Conservation (phyloP, 805 yeast genomes). For the Ogataea trehaloabstinens region DNA sequence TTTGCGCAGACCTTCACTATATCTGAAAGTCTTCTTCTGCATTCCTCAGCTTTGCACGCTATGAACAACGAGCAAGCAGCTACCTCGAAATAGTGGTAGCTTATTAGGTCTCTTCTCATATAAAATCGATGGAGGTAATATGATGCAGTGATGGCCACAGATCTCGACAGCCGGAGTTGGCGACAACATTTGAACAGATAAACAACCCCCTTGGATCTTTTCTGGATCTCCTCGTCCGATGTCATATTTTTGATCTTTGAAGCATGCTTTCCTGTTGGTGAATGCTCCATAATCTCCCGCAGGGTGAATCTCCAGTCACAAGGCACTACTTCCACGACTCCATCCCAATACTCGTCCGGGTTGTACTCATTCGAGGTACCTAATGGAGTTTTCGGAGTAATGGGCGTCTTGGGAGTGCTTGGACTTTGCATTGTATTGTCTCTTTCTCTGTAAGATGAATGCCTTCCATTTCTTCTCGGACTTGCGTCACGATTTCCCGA, state of each 20-base stretch:
- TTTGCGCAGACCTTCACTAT: constrained; percentile 48
- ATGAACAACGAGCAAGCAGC: constrained; percentile 51
- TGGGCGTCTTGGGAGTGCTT: constrained; percentile 14
- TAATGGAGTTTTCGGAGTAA: constrained; percentile 9
- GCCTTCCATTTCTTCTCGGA: constrained; percentile 5
- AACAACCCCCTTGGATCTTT: constrained; percentile 47
- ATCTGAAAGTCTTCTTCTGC: constrained; percentile 45
- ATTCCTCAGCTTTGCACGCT: constrained; percentile 54
- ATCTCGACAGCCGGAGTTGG: constrained; percentile 44
- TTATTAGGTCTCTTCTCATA: constrained; percentile 41
- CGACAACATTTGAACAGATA: constrained; percentile 45
- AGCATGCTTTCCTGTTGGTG: constrained; percentile 36
- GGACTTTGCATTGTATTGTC: constrained; percentile 8
- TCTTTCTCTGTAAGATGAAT: constrained; percentile 11
- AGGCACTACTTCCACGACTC: constrained; percentile 23
- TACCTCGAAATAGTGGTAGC: constrained; percentile 47
- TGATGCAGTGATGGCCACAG: constrained; percentile 48
- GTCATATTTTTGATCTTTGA: constrained; percentile 27
- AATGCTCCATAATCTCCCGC: constrained; percentile 21
- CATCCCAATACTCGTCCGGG: constrained; percentile 28
- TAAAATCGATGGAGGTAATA: constrained; percentile 51
- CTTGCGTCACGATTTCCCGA: constrained; percentile 9
- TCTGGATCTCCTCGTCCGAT: constrained; percentile 37
- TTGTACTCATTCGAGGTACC: constrained; percentile 5
- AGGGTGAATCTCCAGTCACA: constrained; percentile 28